Base-by-base conservation (phyloP, 805 yeast species). In the Starmerella etchellsii region DNA sequence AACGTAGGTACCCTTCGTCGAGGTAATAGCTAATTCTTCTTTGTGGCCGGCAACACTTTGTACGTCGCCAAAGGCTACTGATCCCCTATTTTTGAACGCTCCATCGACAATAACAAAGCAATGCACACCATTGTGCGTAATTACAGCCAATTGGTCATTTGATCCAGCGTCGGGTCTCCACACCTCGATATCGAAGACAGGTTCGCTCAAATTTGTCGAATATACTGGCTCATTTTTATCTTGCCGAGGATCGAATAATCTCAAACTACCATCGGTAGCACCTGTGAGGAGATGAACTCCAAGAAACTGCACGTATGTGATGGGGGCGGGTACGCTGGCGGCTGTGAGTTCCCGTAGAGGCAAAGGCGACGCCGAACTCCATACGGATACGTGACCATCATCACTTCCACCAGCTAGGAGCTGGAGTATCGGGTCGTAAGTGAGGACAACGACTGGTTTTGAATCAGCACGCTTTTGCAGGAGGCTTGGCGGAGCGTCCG, bases 391-490 rank as follows among this genome's bases (percentile, higher is more conserved):
- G 0, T 71, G 64, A 41, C 72, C 69, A 56, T 87, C 95, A 54
- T 82, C 94, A 1, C 93, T 76, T 8, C 82, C 76, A 2, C 87
- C 74, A 3, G 84, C 75, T 31, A 87, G 62, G 24, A 78, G 57
- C 49, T 73, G 73, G 14, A 68, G 63, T 2, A 58, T 56, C 4
- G 54, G 45, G 51, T 78, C 75, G 55, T 78, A 82, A 24, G 63
- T 56, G 3, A 85, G 62, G 4, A 61, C 60, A 14, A 81, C 67
- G 7, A 81, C 69, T 1, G 74, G 65, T 15, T 28, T 27, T 8
- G 18, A 5, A 9, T 8, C 27, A 11, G 18, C 20, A 3, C 15
- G 5, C 9, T 11, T n/a, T 28, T 20, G 20, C 4, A 29, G 19
- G 10, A 15, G 20, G 20, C 31, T 9, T 13, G 16, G 18, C 33